phyloP scores from a whole-genome alignment of 106 monocot genomes.

The Dendrobium nobile region DNA sequence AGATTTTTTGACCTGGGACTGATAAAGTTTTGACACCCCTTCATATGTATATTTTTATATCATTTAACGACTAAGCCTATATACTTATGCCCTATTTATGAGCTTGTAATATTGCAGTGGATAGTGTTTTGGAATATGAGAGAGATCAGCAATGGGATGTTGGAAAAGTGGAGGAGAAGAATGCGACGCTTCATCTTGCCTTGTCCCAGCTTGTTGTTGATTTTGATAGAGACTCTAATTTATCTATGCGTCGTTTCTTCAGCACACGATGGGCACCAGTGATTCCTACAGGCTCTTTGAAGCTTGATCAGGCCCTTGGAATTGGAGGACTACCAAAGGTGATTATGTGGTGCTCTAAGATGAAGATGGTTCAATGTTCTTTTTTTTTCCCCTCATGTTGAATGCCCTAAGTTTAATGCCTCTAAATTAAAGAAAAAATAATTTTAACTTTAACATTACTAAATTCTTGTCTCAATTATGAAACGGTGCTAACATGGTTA shows the following conservation, averaged over 20 bases:
- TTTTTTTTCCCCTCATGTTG: not conserved
- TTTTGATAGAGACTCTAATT: constrained; percentile 76
- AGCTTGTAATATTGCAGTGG: constrained; percentile 28
- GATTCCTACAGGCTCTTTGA: constrained; percentile 77
- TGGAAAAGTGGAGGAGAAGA: constrained; percentile 32
- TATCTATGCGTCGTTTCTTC: constrained; percentile 61
- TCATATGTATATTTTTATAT: not conserved
- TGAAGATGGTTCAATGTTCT: not conserved
- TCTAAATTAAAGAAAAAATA: not conserved
- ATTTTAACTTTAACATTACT: not conserved
- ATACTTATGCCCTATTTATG: not conserved
- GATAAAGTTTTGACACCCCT: not conserved
- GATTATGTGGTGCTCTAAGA: constrained; percentile 9
- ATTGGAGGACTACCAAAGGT: constrained; percentile 95
- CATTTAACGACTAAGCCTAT: not conserved
- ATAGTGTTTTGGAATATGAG: constrained; percentile 47
- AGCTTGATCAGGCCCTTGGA: constrained; percentile 83
- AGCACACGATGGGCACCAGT: constrained; percentile 36
- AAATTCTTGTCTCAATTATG: not conserved
- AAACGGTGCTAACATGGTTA: not conserved
- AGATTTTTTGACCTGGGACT: not conserved
- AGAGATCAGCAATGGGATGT: constrained; percentile 51
- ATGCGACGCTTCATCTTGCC: constrained; percentile 56
- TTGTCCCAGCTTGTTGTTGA: constrained; percentile 63
- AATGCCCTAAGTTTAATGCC: not conserved